Conservation (phyloP, 1,139 yeast species). For the Kluyveromyces marxianus region DNA sequence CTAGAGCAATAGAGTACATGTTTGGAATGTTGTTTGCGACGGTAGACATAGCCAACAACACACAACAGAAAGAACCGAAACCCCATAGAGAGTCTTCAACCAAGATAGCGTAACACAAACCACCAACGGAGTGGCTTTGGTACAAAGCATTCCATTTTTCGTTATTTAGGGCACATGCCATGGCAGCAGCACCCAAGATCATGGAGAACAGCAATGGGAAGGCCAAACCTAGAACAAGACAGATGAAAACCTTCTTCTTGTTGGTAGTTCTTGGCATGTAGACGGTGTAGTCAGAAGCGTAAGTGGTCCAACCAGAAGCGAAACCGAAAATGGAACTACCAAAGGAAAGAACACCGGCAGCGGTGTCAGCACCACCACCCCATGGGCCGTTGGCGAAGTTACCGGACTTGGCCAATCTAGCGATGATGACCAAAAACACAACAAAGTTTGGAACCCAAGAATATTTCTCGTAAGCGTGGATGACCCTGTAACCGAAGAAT, state of each 20-base stretch:
- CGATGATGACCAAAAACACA: conserved; percentile 70
- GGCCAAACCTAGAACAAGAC: conserved; percentile 56
- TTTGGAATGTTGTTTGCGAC: conserved; percentile 88
- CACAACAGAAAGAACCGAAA: conserved; percentile 87
- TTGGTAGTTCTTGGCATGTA: conserved; percentile 65
- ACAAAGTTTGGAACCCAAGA: conserved; percentile 79
- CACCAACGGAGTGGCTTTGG: conserved; percentile 55
- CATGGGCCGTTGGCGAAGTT: conserved; percentile 44
- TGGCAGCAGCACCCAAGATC: conserved; percentile 84
- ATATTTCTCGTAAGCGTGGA: conserved; percentile 77
- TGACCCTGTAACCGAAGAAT: conserved; percentile 79
- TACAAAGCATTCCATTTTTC: conserved; percentile 40
- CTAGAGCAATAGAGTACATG: conserved; percentile 80
- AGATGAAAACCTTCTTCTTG: conserved; percentile 51
- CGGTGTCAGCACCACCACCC: conserved; percentile 46
- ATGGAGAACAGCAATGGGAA: conserved; percentile 65
- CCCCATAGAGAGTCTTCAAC: conserved; percentile 76
- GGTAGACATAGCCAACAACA: conserved; percentile 71
- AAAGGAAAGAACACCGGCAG: conserved; percentile 73
- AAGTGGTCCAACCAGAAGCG: conserved; percentile 93
- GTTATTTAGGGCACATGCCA: conserved; percentile 44
- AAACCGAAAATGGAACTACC: conserved; percentile 85
- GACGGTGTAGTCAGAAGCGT: conserved; percentile 87
- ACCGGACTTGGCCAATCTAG: conserved; percentile 60
- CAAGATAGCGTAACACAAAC: conserved; percentile 68